Evolutionary conservation across 163 green algal species (phyloP).

Genomic region (Volvox carteri): DNA sequence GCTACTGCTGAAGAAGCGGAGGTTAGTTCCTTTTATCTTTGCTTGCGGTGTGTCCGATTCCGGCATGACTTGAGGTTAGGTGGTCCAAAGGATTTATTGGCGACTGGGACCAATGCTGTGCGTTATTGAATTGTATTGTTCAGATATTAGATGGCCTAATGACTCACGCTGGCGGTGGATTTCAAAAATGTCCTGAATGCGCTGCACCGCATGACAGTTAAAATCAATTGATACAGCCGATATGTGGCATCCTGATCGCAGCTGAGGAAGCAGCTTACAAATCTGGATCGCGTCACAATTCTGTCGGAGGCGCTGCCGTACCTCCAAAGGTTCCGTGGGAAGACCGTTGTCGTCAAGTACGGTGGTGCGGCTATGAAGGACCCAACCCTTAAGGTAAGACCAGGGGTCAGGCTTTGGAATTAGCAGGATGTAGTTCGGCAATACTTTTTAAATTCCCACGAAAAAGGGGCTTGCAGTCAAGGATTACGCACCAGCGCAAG

Average conservation of each 20-base stretch:
- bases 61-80: not conserved
- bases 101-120: too few relatives aligned
- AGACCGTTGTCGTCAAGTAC: slow-evolving; percentile 99
- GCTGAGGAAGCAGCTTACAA: slow-evolving; percentile 63
- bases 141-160: too few relatives aligned
- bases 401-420: too few relatives aligned
- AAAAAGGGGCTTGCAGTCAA: too few relatives aligned
- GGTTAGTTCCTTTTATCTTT: slow-evolving; percentile 3
- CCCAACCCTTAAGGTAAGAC: slow-evolving; percentile 87
- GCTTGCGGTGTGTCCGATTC: not conserved
- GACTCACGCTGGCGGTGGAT: too few relatives aligned
- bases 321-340: slow-evolving; percentile 94
- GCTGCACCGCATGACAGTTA: not conserved
- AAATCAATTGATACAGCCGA: not conserved
- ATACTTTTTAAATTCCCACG: too few relatives aligned
- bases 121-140: too few relatives aligned
- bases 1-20: slow-evolving; percentile 49
- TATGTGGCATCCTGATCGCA: not conserved
- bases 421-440: too few relatives aligned
- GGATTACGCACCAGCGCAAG: too few relatives aligned
- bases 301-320: slow-evolving; percentile 98
- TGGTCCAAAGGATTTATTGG: too few relatives aligned
- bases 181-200: too few relatives aligned
- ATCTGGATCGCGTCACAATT: slow-evolving; percentile 90
- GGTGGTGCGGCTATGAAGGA: slow-evolving; percentile 99